These are phyloP conservation scores for Pythium sukuiense DNA, from an alignment of 352 stramenopile species.

Conservation along the genomic window DNA sequence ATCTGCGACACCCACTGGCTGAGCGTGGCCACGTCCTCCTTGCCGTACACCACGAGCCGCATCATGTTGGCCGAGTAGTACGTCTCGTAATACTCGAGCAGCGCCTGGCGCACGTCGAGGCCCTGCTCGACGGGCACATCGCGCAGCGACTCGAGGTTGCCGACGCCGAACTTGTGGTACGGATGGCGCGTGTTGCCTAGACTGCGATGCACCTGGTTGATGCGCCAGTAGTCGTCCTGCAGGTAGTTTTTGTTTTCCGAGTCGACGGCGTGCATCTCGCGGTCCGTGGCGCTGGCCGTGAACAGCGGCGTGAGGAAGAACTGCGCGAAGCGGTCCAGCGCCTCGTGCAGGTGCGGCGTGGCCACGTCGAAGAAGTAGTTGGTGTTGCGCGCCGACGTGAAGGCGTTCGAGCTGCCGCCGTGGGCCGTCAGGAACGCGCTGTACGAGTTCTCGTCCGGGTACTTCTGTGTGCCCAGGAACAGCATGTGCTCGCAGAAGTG, in stretches of 20 bases:
- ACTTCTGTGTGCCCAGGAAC: conserved; percentile 92
- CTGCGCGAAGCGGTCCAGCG: conserved; percentile 88
- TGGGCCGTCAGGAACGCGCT: conserved; percentile 73
- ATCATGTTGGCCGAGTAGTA: conserved; percentile 90
- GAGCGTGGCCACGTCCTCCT: conserved; percentile 63
- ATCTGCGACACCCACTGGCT: conserved; percentile 27
- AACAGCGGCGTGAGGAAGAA: conserved; percentile 92
- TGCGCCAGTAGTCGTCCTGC: conserved; percentile 85
- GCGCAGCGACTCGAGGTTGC: conserved; percentile 61
- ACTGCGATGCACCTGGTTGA: conserved; percentile 37
- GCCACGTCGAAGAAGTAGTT: conserved; percentile 92
- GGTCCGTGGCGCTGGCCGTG: conserved; percentile 61
- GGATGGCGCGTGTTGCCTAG: conserved; percentile 59
- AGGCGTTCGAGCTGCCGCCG: conserved; percentile 89
- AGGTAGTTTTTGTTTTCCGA: conserved; percentile 90
- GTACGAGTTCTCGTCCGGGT: conserved; percentile 89
- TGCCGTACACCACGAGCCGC: conserved; percentile 74
- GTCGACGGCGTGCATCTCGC: conserved; percentile 91
- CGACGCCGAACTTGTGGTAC: conserved; percentile 89
- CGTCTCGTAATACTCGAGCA: conserved; percentile 79
- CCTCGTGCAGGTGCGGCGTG: conserved; percentile 60
- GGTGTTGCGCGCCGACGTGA: conserved; percentile 87
- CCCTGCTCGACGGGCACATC: conserved; percentile 12
- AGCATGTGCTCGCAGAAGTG: conserved; percentile 93
- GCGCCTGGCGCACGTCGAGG: conserved; percentile 23